Percentiles rank a stretch among this genome's conserved stretches.
Evolutionary conservation across 106 monocot genomes (phyloP).

Genomic region (Dioscorea dumetorum): DNA sequence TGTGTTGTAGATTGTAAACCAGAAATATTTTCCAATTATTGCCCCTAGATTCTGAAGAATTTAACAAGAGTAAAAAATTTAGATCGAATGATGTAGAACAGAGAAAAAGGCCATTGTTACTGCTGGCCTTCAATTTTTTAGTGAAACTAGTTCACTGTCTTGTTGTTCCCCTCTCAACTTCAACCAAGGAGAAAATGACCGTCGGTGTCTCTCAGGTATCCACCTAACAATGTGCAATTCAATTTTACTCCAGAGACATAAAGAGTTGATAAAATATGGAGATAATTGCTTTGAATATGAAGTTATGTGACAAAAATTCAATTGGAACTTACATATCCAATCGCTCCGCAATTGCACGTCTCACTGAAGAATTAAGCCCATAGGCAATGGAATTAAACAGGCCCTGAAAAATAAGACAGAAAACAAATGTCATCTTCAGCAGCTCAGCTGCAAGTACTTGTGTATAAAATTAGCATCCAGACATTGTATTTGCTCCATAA

Average conservation of each 20-base stretch:
- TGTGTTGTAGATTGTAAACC: too few relatives aligned
- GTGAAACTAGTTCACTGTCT: constrained; percentile 70
- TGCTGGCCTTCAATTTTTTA: constrained; percentile 48
- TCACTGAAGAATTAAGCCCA: constrained; percentile 88
- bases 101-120: not conserved
- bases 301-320: not conserved
- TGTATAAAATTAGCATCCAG: too few relatives aligned
- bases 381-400: constrained; percentile 97
- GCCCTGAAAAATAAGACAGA: constrained; percentile 34
- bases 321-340: constrained; percentile 54
- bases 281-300: not conserved
- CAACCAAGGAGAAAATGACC: constrained; percentile 24
- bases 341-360: constrained; percentile 77
- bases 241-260: constrained; percentile 2
- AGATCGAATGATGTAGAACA: not conserved
- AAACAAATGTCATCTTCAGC: constrained; percentile 1
- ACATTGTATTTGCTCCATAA: too few relatives aligned
- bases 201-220: constrained; percentile 51
- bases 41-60: not conserved
- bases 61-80: not conserved
- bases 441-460: too few relatives aligned
- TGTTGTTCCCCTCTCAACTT: constrained; percentile 40
- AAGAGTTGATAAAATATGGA: not conserved
- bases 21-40: too few relatives aligned
- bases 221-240: constrained; percentile 24